Evolutionary conservation across 2,329 filamentous ascomycete species (phyloP).

Genomic region (Aspergillus melleus): DNA sequence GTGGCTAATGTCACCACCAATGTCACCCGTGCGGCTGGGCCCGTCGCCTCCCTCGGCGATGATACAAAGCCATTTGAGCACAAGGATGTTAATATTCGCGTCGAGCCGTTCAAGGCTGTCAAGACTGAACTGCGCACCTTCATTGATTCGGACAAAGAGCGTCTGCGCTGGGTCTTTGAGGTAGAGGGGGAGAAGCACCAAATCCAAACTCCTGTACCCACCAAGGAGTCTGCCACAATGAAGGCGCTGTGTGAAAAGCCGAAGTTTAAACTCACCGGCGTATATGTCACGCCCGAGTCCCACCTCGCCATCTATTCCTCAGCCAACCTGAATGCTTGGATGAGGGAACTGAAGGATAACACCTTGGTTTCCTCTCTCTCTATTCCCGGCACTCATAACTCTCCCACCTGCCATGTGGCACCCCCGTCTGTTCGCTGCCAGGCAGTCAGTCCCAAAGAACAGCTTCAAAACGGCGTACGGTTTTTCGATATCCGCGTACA

Average conservation of each 20-base stretch:
- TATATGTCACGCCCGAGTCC: conserved; percentile 61
- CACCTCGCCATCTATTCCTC: conserved; percentile 68
- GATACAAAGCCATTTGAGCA: conserved; percentile 62
- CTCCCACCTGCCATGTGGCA: conserved; percentile 78
- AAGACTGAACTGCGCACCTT: conserved; percentile 63
- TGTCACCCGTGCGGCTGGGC: conserved; percentile 43
- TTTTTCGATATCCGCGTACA: conserved; percentile 92
- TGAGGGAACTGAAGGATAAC: conserved; percentile 70
- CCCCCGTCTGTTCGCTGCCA: conserved; percentile 94
- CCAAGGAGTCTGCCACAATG: conserved; percentile 61
- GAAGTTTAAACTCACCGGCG: conserved; percentile 61
- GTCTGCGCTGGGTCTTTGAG: conserved; percentile 73
- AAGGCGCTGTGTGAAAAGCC: conserved; percentile 55
- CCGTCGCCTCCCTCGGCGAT: conserved; percentile 44
- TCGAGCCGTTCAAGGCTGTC: conserved; percentile 68
- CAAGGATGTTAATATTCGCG: conserved; percentile 61
- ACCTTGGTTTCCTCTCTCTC: conserved; percentile 77
- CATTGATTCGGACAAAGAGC: conserved; percentile 60
- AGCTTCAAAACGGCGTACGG: conserved; percentile 86
- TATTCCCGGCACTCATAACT: conserved; percentile 95
- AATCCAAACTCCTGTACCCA: conserved; percentile 68
- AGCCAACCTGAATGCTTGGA: conserved; percentile 72
- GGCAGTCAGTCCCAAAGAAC: conserved; percentile 70
- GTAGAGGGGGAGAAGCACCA: conserved; percentile 65
- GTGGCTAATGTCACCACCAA: conserved; percentile 45